phyloP scores from a whole-genome alignment of 2,329 filamentous ascomycete species.

The Metarhizium rileyi region DNA sequence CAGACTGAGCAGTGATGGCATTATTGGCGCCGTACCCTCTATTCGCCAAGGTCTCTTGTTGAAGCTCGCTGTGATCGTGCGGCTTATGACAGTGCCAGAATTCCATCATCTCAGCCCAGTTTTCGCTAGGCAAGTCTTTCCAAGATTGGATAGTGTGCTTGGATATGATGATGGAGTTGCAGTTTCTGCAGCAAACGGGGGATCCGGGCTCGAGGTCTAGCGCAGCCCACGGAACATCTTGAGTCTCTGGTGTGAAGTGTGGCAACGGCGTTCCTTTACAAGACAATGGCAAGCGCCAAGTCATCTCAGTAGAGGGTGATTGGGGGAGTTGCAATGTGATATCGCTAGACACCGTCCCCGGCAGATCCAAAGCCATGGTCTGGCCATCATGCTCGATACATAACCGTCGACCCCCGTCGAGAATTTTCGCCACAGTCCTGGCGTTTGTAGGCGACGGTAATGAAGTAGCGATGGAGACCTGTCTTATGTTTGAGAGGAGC shows the following conservation, averaged over 20 bases:
- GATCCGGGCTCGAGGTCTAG: conserved; percentile 32
- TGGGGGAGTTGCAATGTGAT: conserved; percentile 28
- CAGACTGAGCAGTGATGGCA: conserved; percentile 53
- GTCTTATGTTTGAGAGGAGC: conserved; percentile 53
- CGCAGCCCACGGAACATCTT: conserved; percentile 47
- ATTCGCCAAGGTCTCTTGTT: conserved; percentile 39
- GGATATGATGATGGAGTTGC: conserved; percentile 27
- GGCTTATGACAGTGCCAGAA: conserved; percentile 99
- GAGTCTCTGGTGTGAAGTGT: conserved; percentile 24
- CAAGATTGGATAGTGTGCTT: conserved; percentile 43
- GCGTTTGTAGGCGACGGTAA: conserved; percentile 33
- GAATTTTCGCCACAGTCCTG: conserved; percentile 34
- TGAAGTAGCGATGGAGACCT: conserved; percentile 48
- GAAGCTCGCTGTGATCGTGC: conserved; percentile 39
- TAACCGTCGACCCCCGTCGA: conserved; percentile 35
- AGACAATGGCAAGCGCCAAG: conserved; percentile 44
- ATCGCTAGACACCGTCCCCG: conserved; percentile 27
- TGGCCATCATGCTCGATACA: conserved; percentile 36
- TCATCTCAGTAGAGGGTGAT: conserved; percentile 24
- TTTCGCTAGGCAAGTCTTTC: conserved; percentile 92
- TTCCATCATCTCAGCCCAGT: conserved; percentile 99
- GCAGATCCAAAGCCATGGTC: conserved; percentile 29
- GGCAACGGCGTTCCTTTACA: conserved; percentile 13
- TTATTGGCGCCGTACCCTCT: conserved; percentile 82
- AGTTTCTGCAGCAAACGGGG: conserved; percentile 33